Base-by-base conservation (phyloP, 2,329 filamentous ascomycete species). In the Penicillium capsulatum region DNA sequence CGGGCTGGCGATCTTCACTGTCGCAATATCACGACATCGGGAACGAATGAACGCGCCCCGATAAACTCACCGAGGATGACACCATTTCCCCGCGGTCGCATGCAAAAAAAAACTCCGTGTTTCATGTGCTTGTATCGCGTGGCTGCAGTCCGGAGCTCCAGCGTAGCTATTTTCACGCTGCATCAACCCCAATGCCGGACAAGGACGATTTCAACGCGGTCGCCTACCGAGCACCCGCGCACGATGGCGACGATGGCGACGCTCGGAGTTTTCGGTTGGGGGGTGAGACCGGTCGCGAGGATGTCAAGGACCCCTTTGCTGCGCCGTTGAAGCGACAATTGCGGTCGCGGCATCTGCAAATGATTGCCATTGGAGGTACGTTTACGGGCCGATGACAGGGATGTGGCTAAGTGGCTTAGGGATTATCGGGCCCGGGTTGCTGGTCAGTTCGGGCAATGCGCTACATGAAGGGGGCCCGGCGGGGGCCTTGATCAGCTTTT, bases 401-500 rank as follows among this genome's bases (percentile, higher is more conserved):
- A 2, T 15, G 1, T 26, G 11, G 17, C 29, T 33, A 7, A 40
- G 3, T 13, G 19, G n/a, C 59, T 24, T 66, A 54, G 73, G 74
- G 8, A 77, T 76, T 42, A 77, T 77, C 44, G 84, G 85, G 0
- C 83, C 84, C 3, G 84, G 84, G 15, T 68, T 89, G 28, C 73
- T 89, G 3, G 80, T 88, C 38, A 84, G 84, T 11, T 76, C 81
- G 2, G 84, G 85, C 24, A 79, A 81, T 32, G 84, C 84, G 0
- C 67, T 90, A 16, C 71, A 76, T 9, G 76, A 73, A 29, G 84
- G 83, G 39, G 85, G 85, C 0, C 84, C 85, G 11, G 84, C 82
- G 0, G 80, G 83, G 0, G 65, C 87, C 34, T 61, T 89, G 24
- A 86, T 89, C 55, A 84, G 84, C 1, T 90, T 89, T 49, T 77